These are phyloP conservation scores for Colletotrichum sp. DNA, from an alignment of 2,329 filamentous ascomycete genomes.

Conservation along the genomic window DNA sequence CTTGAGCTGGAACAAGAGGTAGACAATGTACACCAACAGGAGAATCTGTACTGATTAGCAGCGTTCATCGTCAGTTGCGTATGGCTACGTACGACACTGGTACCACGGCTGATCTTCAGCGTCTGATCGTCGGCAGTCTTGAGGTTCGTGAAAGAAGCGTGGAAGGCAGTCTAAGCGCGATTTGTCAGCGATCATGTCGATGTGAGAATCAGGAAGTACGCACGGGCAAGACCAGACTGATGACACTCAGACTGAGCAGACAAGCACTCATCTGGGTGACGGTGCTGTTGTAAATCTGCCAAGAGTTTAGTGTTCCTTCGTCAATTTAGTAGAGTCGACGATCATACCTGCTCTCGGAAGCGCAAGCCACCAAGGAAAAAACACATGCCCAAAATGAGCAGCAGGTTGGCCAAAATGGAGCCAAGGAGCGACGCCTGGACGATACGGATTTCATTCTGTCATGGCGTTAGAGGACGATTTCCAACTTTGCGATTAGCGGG, in stretches of 20 bases:
- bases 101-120: constrained; percentile 86
- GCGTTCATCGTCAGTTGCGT: too few species aligned
- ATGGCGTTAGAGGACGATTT: neutral
- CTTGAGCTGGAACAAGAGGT: constrained; percentile 89
- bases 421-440: constrained; percentile 90
- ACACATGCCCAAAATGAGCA: constrained; percentile 90
- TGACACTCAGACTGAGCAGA: constrained; percentile 86
- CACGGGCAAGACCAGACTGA: constrained; percentile 84
- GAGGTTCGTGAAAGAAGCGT: constrained; percentile 78
- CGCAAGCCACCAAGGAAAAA: constrained; percentile 87
- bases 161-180: constrained; percentile 75
- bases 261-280: constrained; percentile 97
- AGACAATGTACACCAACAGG: constrained; percentile 81
- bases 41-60: constrained; percentile 59
- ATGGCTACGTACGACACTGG: constrained; percentile 72
- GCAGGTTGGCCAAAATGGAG: constrained; percentile 86
- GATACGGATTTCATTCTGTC: constrained; percentile 80
- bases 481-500: neutral
- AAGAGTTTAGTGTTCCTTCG: neutral
- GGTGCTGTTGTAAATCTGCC: constrained; percentile 87
- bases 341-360: constrained; percentile 78
- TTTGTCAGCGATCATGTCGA: constrained; percentile 35
- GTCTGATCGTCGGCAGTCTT: constrained; percentile 71
- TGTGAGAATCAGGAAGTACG: constrained; percentile 42
- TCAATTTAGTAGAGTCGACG: neutral